These are phyloP conservation scores for Ceratocystis destructans DNA, from an alignment of 2,329 filamentous ascomycete species.

Conservation along the genomic window DNA sequence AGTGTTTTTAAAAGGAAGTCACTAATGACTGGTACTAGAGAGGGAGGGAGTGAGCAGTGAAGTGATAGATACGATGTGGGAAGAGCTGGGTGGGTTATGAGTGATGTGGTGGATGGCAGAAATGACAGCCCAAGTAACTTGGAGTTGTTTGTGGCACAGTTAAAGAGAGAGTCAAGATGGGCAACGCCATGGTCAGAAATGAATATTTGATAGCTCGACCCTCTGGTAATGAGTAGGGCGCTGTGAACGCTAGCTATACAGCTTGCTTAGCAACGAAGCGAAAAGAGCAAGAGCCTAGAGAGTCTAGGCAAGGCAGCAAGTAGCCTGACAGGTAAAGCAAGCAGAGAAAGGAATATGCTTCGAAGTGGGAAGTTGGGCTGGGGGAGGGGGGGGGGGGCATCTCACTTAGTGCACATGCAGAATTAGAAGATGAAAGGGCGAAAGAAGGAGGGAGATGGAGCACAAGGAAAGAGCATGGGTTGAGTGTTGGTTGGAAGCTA, in stretches of 20 bases:
- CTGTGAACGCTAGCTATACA: neutral
- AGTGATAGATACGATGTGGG: neutral
- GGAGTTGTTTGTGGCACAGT: neutral
- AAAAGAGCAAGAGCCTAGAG: too few species aligned
- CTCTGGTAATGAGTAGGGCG: neutral
- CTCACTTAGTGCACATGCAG: neutral
- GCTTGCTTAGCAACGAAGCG: too few species aligned
- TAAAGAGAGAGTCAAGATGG: neutral
- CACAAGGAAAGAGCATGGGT: neutral
- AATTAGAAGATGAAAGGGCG: neutral
- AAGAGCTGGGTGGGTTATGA: neutral
- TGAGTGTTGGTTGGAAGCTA: neutral
- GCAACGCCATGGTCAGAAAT: neutral
- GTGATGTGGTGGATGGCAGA: neutral
- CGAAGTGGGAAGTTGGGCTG: neutral
- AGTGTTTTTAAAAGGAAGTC: neutral
- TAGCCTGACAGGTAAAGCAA: neutral
- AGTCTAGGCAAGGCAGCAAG: neutral
- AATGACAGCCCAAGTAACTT: neutral
- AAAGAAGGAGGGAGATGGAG: neutral
- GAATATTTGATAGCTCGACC: neutral
- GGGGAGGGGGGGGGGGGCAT: neutral
- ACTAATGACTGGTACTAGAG: neutral
- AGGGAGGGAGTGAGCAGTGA: neutral
- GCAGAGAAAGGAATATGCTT: neutral